phyloP scores from a whole-genome alignment of 1,284 basidiomycete genomes.

The Austroboletus olivaceoglutinosus region DNA sequence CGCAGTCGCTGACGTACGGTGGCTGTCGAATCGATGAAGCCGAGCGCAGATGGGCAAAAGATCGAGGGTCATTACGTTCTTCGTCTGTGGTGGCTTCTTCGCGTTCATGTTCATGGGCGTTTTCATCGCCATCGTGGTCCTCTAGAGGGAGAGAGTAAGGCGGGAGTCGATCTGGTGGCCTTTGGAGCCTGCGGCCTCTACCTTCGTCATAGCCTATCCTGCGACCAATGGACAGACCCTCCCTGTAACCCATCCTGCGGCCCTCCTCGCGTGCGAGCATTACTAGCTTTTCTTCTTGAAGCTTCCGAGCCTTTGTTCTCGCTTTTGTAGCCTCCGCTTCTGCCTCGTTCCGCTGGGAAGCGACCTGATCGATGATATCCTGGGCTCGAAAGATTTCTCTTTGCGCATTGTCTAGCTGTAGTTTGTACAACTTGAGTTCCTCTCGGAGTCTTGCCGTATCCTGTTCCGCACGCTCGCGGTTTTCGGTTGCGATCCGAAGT shows the following conservation, averaged over 20 bases:
- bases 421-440: slow-evolving; percentile 45
- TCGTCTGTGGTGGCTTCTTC: slow-evolving; percentile 17
- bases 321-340: slow-evolving; percentile 46
- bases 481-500: slow-evolving; percentile 41
- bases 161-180: slow-evolving; percentile 13
- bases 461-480: slow-evolving; percentile 40
- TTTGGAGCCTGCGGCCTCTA: slow-evolving; percentile 15
- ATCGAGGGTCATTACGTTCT: slow-evolving; percentile 22
- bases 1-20: slow-evolving; percentile 23
- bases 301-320: slow-evolving; percentile 41
- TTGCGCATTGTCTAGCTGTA: slow-evolving; percentile 48
- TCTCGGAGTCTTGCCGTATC: slow-evolving; percentile 41
- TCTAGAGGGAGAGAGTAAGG: slow-evolving; percentile 14
- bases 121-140: slow-evolving; percentile 12
- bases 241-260: slow-evolving; percentile 38
- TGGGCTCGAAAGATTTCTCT: slow-evolving; percentile 48
- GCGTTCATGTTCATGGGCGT: slow-evolving; percentile 12
- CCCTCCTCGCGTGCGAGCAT: slow-evolving; percentile 46
- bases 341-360: slow-evolving; percentile 41
- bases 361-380: slow-evolving; percentile 43
- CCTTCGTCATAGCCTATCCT: slow-evolving; percentile 35
- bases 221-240: slow-evolving; percentile 40
- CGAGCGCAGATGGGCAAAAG: slow-evolving; percentile 12
- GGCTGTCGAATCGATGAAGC: slow-evolving; percentile 14
- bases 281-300: slow-evolving; percentile 43